A percentile compares a stretch with the other conserved stretches of the same genome.
phyloP scores from a whole-genome alignment of 805 yeast genomes.

The Starmerella ratchasimensis region DNA sequence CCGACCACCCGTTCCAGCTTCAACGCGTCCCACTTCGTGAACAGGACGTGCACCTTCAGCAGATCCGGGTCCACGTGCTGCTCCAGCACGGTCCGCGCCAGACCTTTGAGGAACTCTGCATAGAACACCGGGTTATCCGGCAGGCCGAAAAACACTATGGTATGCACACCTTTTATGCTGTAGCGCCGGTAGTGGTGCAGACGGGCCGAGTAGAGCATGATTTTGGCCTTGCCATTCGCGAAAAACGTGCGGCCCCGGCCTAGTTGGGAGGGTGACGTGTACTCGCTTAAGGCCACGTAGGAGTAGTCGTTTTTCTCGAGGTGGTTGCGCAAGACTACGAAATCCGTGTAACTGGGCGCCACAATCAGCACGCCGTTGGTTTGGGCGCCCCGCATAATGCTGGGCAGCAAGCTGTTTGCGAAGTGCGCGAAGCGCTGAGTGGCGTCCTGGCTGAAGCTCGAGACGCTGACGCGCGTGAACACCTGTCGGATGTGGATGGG shows the following conservation, averaged over 20 bases:
- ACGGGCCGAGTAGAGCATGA: conserved; percentile 85
- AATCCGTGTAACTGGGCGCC: conserved; percentile 79
- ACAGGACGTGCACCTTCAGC: conserved; percentile 43
- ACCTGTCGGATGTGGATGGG: conserved; percentile 44
- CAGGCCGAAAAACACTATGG: conserved; percentile 64
- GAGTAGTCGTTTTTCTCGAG: conserved; percentile 46
- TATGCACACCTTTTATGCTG: conserved; percentile 72
- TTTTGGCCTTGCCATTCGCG: conserved; percentile 44
- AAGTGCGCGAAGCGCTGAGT: conserved; percentile 74
- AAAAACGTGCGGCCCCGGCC: conserved; percentile 61
- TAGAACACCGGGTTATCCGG: conserved; percentile 81
- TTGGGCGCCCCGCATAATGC: conserved; percentile 44
- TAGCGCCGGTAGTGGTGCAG: conserved; percentile 82
- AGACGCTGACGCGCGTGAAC: conserved; percentile 55
- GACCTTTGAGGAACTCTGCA: conserved; percentile 48
- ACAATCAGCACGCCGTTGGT: conserved; percentile 67
- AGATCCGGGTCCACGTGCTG: conserved; percentile 43
- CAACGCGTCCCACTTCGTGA: conserved; percentile 66
- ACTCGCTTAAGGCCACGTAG: conserved; percentile 70
- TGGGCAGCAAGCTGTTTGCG: conserved; percentile 57
- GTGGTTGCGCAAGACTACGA: conserved; percentile 60
- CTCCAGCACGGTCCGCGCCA: conserved; percentile 44
- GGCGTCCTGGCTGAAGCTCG: conserved; percentile 50
- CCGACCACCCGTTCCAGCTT: conserved; percentile 80
- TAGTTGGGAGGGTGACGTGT: conserved; percentile 56